Evolutionary conservation across 2,329 filamentous ascomycete species (phyloP).

Genomic region (Cryphonectria nitschkei): DNA sequence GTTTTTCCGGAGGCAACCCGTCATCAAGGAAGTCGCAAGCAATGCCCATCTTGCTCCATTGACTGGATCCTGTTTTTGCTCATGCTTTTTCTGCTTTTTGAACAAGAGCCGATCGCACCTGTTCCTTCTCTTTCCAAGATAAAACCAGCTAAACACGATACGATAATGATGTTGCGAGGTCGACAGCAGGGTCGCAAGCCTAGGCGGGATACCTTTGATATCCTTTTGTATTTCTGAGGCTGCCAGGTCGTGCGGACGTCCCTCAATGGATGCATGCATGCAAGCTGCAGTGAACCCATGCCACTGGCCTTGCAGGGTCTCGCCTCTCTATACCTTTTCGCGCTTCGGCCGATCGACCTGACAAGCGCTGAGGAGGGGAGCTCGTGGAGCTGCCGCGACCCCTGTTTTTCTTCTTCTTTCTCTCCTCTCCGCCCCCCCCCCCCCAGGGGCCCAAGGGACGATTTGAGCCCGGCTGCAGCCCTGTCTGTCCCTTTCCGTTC

Average conservation of each 20-base stretch:
- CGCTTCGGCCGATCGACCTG: conserved; percentile 2
- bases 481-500: conserved; percentile 4
- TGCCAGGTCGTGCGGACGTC: not conserved
- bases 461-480: not conserved
- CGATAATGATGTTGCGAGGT: not conserved
- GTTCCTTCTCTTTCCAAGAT: not conserved
- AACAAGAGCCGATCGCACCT: not conserved
- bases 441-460: not conserved
- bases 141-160: not conserved
- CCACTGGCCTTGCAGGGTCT: conserved; percentile 1
- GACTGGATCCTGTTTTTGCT: not conserved
- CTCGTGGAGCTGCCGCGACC: not conserved
- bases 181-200: not conserved
- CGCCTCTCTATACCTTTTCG: not conserved
- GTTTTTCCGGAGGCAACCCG: not conserved
- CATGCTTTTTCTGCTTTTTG: not conserved
- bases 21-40: not conserved
- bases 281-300: not conserved
- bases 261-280: not conserved
- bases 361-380: not conserved
- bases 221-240: conserved; percentile 3
- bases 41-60: not conserved
- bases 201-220: not conserved
- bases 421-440: not conserved
- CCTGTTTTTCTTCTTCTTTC: not conserved